Percentiles rank a stretch among this genome's conserved stretches.
Conservation (phyloP, 169 alveolate genomes). For the Plasmodium malariae region DNA sequence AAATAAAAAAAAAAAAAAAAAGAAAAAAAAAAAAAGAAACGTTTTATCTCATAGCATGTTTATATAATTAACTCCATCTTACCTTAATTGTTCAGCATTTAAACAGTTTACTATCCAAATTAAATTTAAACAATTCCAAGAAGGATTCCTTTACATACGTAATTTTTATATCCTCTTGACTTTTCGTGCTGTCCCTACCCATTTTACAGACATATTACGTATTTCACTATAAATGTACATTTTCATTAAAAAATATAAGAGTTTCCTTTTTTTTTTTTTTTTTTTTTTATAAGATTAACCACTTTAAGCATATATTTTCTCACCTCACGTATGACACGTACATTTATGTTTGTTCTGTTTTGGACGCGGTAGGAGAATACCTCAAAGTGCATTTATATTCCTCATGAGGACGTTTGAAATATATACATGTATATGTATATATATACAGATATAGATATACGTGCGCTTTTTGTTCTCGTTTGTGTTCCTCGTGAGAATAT, state of each 20-base stretch:
- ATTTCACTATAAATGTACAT: neutral
- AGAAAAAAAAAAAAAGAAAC: too few relatives aligned
- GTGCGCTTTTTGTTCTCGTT: too few relatives aligned
- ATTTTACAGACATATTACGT: neutral
- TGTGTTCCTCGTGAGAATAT: too few relatives aligned
- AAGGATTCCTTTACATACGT: conserved; percentile 41
- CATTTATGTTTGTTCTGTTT: conserved; percentile 50
- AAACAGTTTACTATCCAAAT: conserved; percentile 12
- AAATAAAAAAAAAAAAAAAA: too few relatives aligned
- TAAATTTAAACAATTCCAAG: conserved; percentile 21
- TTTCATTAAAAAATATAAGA: neutral
- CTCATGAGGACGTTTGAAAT: too few relatives aligned
- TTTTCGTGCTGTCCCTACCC: neutral
- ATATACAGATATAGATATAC: too few relatives aligned
- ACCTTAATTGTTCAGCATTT: conserved; percentile 28
- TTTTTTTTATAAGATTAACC: conserved; percentile 32
- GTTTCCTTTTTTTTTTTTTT: neutral
- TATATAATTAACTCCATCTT: neutral
- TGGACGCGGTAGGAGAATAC: conserved; percentile 28
- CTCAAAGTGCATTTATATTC: too few relatives aligned
- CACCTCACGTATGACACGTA: conserved; percentile 61
- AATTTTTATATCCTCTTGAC: conserved; percentile 7
- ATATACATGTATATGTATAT: too few relatives aligned
- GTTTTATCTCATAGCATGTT: neutral
- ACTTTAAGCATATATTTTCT: conserved; percentile 66